Evolutionary conservation across 192 early-diverging fungal genomes (phyloP).

Genomic region (Entomortierella beljakovae): DNA sequence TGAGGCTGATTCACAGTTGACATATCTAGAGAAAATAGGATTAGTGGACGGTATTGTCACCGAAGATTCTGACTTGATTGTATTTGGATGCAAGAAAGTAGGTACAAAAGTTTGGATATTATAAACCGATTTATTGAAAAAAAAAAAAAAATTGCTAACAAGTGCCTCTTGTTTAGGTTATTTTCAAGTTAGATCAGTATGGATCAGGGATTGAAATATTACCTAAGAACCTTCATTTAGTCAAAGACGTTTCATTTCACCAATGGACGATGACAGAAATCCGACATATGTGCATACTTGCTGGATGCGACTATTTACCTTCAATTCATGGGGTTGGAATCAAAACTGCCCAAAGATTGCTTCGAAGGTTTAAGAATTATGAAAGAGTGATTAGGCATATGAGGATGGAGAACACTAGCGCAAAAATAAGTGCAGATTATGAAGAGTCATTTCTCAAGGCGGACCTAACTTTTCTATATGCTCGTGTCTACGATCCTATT

Average conservation of each 20-base stretch:
- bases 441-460: constrained; percentile 75
- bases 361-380: constrained; percentile 58
- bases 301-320: constrained; percentile 96
- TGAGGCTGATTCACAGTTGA: constrained; percentile 97
- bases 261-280: constrained; percentile 73
- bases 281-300: constrained; percentile 94
- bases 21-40: constrained; percentile 77
- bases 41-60: constrained; percentile 86
- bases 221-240: constrained; percentile 60
- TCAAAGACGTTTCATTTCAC: constrained; percentile 60
- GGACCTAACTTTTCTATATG: constrained; percentile 89
- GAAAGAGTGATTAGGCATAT: constrained; percentile 50
- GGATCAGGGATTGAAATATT: constrained; percentile 77
- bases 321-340: constrained; percentile 89
- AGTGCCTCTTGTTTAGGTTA: constrained; percentile 55
- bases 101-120: too few species aligned
- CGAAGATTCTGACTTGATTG: constrained; percentile 95
- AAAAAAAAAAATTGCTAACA: too few species aligned
- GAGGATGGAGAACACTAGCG: constrained; percentile 22
- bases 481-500: constrained; percentile 87
- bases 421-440: constrained; percentile 74
- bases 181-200: constrained; percentile 85
- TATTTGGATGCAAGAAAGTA: constrained; percentile 88
- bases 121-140: too few species aligned
- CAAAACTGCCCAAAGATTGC: constrained; percentile 75